Conservation (phyloP, 169 alveolate genomes). For the Fabrea salina region DNA sequence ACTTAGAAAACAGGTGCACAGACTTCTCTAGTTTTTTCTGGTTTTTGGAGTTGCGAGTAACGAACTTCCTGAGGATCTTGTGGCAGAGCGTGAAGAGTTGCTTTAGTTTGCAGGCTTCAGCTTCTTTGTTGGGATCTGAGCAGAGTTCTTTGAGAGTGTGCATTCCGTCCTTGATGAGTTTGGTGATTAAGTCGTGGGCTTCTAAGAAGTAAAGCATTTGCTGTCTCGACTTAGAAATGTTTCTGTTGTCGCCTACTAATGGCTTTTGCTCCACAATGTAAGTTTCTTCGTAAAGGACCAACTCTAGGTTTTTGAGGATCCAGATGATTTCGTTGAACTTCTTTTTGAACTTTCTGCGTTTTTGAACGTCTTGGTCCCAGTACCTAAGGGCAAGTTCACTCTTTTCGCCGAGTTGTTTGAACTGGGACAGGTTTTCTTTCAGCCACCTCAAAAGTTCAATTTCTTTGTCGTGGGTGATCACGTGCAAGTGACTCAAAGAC, state of each 20-base stretch:
- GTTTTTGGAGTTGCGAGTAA: conserved; percentile 12
- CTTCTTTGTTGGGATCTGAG: background rate
- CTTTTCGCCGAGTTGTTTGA: background rate
- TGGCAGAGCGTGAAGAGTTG: background rate
- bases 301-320: conserved; percentile 2
- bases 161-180: background rate
- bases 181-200: background rate
- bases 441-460: background rate
- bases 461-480: background rate
- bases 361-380: conserved; percentile 2
- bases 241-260: background rate
- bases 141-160: conserved; percentile 12
- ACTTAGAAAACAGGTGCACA: conserved; percentile 11
- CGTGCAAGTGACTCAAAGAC: background rate
- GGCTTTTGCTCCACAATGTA: background rate
- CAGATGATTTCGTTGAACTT: background rate
- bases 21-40: conserved; percentile 26
- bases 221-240: background rate
- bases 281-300: background rate
- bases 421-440: background rate
- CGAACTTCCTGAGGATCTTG: conserved; percentile 4
- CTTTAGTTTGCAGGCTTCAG: background rate
- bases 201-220: conserved; percentile 3
- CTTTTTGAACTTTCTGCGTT: background rate
- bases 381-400: background rate